Evolutionary conservation across 2,329 filamentous ascomycete species (phyloP).

Genomic region (Alternaria panax): DNA sequence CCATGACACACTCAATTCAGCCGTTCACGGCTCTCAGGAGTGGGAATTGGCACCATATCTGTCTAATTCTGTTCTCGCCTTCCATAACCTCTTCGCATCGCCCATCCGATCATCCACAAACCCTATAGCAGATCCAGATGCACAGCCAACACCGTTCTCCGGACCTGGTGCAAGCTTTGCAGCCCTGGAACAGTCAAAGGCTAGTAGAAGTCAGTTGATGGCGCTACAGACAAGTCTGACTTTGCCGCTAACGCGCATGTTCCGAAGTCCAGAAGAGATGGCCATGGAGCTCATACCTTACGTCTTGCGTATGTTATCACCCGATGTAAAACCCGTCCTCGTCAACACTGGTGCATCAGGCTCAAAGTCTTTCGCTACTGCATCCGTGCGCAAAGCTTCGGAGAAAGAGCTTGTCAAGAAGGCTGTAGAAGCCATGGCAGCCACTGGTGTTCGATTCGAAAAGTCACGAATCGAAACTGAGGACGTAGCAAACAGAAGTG

Average conservation of each 20-base stretch:
- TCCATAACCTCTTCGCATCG: conserved; percentile 89
- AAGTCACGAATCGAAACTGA: conserved; percentile 79
- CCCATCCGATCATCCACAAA: conserved; percentile 55
- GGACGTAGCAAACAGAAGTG: conserved; percentile 54
- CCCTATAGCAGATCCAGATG: conserved; percentile 51
- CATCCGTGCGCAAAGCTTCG: conserved; percentile 85
- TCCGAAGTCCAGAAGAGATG: conserved; percentile 79
- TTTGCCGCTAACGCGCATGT: conserved; percentile 75
- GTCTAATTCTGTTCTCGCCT: conserved; percentile 84
- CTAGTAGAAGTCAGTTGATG: conserved; percentile 76
- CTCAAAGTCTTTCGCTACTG: conserved; percentile 62
- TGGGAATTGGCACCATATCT: conserved; percentile 93
- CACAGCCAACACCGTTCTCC: conserved; percentile 72
- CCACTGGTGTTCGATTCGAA: conserved; percentile 81
- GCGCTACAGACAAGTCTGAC: conserved; percentile 75
- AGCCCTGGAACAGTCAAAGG: conserved; percentile 81
- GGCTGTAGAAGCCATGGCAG: conserved; percentile 82
- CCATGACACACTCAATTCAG: conserved; percentile 81
- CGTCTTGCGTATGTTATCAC: conserved; percentile 81
- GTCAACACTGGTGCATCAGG: conserved; percentile 66
- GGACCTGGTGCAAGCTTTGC: conserved; percentile 82
- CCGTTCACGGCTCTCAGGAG: conserved; percentile 82
- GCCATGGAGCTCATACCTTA: conserved; percentile 86
- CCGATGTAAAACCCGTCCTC: conserved; percentile 89
- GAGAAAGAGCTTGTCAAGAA: conserved; percentile 83